Evolutionary conservation across 139 green algal species (phyloP).

Genomic region (Haematococcus sp.): DNA sequence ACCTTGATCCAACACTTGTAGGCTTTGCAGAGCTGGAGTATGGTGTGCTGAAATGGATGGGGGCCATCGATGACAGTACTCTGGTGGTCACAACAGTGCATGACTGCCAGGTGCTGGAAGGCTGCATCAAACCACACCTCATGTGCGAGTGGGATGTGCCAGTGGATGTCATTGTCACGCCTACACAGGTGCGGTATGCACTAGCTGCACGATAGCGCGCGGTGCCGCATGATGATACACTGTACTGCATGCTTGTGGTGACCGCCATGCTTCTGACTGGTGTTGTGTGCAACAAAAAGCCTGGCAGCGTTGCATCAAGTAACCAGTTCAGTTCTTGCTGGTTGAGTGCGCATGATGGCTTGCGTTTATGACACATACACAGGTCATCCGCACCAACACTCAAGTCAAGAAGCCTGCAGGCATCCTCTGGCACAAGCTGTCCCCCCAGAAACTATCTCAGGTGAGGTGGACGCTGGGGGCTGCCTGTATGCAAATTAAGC

Average conservation of each 20-base stretch:
- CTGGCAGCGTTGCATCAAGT: too few relatives aligned
- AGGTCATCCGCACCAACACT: conserved; percentile 53
- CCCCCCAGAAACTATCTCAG: conserved; percentile 38
- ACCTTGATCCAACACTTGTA: too few relatives aligned
- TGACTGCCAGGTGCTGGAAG: conserved; percentile 58
- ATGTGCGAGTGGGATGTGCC: conserved; percentile 65
- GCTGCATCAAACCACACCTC: conserved; percentile 32
- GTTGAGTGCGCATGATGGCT: too few relatives aligned
- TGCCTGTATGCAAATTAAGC: background rate
- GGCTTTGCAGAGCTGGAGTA: conserved; percentile 86
- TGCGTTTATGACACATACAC: background rate
- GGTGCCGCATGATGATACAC: conserved; percentile 10
- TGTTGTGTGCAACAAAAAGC: too few relatives aligned
- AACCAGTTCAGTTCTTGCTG: too few relatives aligned
- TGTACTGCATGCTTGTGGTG: too few relatives aligned
- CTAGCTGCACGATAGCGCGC: background rate
- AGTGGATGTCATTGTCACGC: conserved; percentile 80
- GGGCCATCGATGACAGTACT: conserved; percentile 67
- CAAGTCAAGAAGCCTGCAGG: conserved; percentile 49
- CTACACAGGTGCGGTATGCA: conserved; percentile 47
- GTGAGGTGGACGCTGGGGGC: background rate
- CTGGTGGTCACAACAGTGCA: conserved; percentile 65
- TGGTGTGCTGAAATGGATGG: conserved; percentile 75
- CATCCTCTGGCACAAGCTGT: conserved; percentile 77
- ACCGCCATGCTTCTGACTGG: too few relatives aligned